Evolutionary conservation across 768 basidiomycete species (phyloP).

Genomic region (Lactarius sanguifluus): DNA sequence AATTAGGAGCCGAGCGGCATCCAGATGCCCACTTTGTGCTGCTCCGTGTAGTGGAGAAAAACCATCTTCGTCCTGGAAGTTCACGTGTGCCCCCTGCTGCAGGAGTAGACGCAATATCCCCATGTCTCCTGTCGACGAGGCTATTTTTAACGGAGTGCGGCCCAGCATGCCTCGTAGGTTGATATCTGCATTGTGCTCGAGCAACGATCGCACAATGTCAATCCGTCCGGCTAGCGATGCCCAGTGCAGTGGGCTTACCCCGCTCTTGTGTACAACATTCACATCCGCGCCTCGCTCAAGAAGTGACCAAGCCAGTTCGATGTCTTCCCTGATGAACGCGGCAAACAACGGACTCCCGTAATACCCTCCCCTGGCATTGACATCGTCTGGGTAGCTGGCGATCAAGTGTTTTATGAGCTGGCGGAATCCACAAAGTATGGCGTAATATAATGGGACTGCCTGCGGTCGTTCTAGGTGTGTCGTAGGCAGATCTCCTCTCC

Average conservation of each 20-base stretch:
- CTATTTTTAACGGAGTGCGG: too few species aligned
- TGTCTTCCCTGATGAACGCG: neutral
- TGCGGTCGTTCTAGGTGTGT: neutral
- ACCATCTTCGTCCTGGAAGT: neutral
- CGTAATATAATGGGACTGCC: conserved; percentile 11
- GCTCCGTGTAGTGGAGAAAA: neutral
- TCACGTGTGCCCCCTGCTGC: neutral
- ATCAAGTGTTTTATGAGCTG: neutral
- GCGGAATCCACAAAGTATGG: neutral
- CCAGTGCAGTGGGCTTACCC: too few species aligned
- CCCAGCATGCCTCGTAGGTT: too few species aligned
- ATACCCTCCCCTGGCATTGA: neutral
- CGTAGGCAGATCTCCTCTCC: neutral
- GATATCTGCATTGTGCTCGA: too few species aligned
- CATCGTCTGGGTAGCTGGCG: neutral
- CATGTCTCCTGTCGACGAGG: neutral
- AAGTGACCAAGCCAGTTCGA: neutral
- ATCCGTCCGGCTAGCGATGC: too few species aligned
- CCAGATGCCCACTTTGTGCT: neutral
- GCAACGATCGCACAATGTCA: too few species aligned
- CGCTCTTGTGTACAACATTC: too few species aligned
- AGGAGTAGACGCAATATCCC: neutral
- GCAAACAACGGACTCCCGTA: neutral
- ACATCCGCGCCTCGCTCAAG: neutral
- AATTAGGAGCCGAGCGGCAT: neutral